Percentiles rank a stretch among this genome's conserved stretches.
Conservation (phyloP, 805 yeast species). For the Millerozyma acaciae region DNA sequence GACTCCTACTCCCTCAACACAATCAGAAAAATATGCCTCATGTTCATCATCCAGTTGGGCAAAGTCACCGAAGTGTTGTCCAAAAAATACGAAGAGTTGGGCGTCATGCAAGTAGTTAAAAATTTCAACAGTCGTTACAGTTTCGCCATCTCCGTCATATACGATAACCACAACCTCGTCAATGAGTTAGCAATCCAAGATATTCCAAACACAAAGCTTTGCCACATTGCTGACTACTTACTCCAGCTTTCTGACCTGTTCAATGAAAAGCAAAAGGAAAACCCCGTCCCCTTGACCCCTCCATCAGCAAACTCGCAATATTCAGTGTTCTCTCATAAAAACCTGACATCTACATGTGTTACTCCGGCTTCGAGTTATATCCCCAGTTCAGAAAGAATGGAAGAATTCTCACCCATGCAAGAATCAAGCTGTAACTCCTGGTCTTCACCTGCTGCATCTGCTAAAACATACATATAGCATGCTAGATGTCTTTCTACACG, state of each 20-base stretch:
- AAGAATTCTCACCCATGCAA: conserved; percentile 9
- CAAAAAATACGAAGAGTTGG: conserved; percentile 48
- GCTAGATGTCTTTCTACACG: neutral
- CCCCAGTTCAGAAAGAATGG: conserved; percentile 7
- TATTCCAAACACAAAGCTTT: conserved; percentile 12
- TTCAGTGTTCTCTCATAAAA: conserved; percentile 31
- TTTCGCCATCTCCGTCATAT: conserved; percentile 14
- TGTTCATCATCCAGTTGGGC: conserved; percentile 41
- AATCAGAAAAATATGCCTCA: conserved; percentile 39
- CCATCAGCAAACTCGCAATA: conserved; percentile 41
- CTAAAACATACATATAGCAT: conserved; percentile 5
- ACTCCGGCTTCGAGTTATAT: conserved; percentile 21
- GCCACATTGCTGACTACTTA: conserved; percentile 22
- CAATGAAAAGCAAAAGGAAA: conserved; percentile 2
- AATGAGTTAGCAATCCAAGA: conserved; percentile 5
- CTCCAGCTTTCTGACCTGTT: conserved; percentile 19
- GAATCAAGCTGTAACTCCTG: conserved; percentile 5
- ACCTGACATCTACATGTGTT: conserved; percentile 16
- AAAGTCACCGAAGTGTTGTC: conserved; percentile 49
- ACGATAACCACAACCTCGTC: conserved; percentile 15
- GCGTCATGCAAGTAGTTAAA: conserved; percentile 48
- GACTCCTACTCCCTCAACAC: conserved; percentile 37
- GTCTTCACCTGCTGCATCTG: conserved; percentile 9
- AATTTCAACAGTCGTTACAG: conserved; percentile 20
- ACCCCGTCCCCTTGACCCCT: conserved; percentile 31